Conservation (phyloP, 2,329 filamentous ascomycete species). For the Remersonia thermophila region DNA sequence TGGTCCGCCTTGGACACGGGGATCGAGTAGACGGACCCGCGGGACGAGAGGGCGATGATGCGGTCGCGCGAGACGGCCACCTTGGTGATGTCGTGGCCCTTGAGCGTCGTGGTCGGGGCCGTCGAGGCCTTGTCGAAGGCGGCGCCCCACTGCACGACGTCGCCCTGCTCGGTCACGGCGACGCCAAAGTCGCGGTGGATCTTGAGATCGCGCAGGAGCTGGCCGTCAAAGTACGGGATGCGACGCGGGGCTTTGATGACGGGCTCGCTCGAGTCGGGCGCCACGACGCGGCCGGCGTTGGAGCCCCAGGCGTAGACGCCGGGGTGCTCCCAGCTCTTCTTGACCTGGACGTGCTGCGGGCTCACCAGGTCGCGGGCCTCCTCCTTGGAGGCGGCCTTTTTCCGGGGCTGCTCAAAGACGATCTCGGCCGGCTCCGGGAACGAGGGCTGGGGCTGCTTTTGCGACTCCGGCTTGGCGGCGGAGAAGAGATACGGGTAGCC, state of each 20-base stretch:
- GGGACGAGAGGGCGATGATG: constrained; percentile 63
- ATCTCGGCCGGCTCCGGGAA: constrained; percentile 38
- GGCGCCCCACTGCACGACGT: constrained; percentile 83
- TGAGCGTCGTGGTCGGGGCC: constrained; percentile 58
- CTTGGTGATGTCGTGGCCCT: constrained; percentile 67
- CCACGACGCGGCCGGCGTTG: constrained; percentile 73
- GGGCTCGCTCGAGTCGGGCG: constrained; percentile 65
- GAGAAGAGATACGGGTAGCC: constrained; percentile 19
- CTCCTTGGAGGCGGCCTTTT: constrained; percentile 47
- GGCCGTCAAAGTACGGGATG: constrained; percentile 71
- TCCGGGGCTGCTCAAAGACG: constrained; percentile 55
- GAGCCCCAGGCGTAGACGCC: constrained; percentile 92
- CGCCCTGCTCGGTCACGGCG: constrained; percentile 76
- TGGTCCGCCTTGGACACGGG: constrained; percentile 67
- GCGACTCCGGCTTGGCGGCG: too few species aligned
- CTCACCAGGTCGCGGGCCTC: constrained; percentile 66
- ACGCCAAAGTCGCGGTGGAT: constrained; percentile 71
- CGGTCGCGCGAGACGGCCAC: constrained; percentile 71
- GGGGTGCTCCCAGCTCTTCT: constrained; percentile 67
- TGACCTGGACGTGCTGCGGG: constrained; percentile 78
- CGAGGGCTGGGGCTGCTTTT: constrained; percentile 17
- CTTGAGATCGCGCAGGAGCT: constrained; percentile 77
- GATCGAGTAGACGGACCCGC: constrained; percentile 73
- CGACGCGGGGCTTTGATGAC: constrained; percentile 70
- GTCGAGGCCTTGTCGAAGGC: constrained; percentile 55